phyloP scores from a whole-genome alignment of 192 early-diverging fungal species.

The Rhizoclosmatium sp. region DNA sequence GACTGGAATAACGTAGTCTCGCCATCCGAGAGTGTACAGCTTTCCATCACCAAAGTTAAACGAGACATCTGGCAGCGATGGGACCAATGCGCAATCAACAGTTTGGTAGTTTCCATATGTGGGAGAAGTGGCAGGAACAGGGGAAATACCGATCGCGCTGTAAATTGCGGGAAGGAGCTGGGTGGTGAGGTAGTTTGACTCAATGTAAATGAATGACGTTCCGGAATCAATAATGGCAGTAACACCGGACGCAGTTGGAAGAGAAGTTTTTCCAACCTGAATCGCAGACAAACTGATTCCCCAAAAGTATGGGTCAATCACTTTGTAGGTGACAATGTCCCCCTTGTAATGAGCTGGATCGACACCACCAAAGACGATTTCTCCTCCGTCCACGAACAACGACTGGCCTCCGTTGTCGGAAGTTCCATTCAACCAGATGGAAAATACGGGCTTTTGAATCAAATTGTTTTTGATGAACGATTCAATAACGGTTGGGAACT shows the following conservation, averaged over 20 bases:
- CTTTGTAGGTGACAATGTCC: background rate
- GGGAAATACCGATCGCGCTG: background rate
- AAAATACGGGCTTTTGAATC: constrained; percentile 18
- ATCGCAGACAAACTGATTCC: background rate
- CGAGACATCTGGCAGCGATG: background rate
- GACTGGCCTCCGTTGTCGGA: background rate
- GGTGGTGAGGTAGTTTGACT: background rate
- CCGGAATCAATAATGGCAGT: constrained; percentile 12
- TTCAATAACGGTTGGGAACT: constrained; percentile 8
- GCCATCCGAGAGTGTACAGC: background rate
- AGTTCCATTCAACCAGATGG: constrained; percentile 3
- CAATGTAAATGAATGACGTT: constrained; percentile 16
- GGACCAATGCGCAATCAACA: background rate
- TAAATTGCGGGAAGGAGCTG: constrained; percentile 11
- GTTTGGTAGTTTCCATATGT: background rate
- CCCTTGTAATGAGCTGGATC: constrained; percentile 11
- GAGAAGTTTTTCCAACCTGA: background rate
- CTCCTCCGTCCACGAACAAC: background rate
- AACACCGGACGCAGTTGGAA: background rate
- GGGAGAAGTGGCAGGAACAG: background rate
- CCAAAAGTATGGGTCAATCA: background rate
- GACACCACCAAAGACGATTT: constrained; percentile 16
- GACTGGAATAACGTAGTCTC: constrained; percentile 11
- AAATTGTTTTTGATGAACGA: background rate
- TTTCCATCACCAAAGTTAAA: constrained; percentile 15